Evolutionary conservation across 805 yeast genomes (phyloP).

Genomic region (Candida sonorensis): DNA sequence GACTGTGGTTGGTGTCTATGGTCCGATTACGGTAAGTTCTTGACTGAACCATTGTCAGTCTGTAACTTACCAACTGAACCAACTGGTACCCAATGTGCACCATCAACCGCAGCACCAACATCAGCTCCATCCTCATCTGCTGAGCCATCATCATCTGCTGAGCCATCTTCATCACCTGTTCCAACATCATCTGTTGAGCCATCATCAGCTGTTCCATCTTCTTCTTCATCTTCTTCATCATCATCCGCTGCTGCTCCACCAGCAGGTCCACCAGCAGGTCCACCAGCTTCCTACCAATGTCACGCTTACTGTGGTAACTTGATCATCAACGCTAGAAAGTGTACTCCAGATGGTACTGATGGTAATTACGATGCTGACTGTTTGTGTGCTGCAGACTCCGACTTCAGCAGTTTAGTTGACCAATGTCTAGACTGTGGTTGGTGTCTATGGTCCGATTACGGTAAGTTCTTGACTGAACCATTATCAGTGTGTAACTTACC

Average conservation of each 20-base stretch:
- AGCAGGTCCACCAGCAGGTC: conserved; percentile 10
- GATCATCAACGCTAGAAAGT: conserved; percentile 23
- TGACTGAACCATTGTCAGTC: no score
- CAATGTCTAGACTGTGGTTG: conserved; percentile 35
- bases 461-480: conserved; percentile 24
- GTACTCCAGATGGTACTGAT: conserved; percentile 11
- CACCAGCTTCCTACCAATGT: conserved; percentile 25
- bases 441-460: conserved; percentile 33
- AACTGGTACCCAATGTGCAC: no score
- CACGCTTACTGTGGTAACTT: conserved; percentile 31
- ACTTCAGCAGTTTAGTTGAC: conserved; percentile 23
- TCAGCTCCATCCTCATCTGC: no score
- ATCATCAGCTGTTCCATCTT: no score
- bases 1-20: no score
- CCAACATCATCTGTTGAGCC: no score
- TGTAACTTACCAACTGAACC: no score
- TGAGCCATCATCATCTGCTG: no score
- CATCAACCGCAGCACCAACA: no score
- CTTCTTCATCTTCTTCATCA: no score
- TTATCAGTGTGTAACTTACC: conserved; percentile 25
- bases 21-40: no score
- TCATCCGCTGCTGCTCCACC: not conserved
- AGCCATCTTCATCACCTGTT: no score
- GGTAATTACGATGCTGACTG: conserved; percentile 27
- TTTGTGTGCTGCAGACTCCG: conserved; percentile 24